Evolutionary conservation across 805 yeast species (phyloP), one percentile per base, ranked within the genome.

Genomic region (Cyberlindnera veronae): DNA sequence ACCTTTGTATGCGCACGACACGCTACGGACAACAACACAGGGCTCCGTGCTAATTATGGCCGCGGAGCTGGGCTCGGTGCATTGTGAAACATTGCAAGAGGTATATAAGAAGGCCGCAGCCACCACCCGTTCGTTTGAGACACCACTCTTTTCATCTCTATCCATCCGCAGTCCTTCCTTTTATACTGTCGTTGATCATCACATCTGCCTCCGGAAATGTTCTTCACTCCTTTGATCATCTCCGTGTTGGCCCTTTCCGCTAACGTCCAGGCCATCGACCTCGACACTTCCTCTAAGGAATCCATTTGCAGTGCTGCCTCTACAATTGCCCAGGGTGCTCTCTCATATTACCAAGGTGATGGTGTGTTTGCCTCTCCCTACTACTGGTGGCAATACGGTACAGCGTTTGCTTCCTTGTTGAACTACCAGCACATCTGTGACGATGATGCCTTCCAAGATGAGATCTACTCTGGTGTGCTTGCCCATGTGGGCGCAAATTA

Each of bases 321-420:
- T 0, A 57, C 77, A 24, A 63, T 83, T n/a, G 75, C 78, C 12
- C 59, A 67, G 13, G 90, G 89, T 50, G 66, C 79, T 47, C 62
- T 82, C 57, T 79, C 78, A 60, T 84, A 84, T 60, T 81, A 84
- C 54, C 76, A 74, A 45, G 88, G 89, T 15, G 43, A 47, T 21
- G 95, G 91, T 18, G 73, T 74, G 77, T 84, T 84, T 55, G 66
- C 74, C 11, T 57, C 71, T 46, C 89, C 89, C 2, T 19, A 22
- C 59, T 81, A 80, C 63, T 89, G 93, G 89, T 86, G 95, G 95
- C 81, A 84, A 61, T 88, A 90, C 29, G 95, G 95, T 53, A 91
- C 86, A 50, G 89, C 89, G 0, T 81, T 69, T 62, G 76, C 75
- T 12, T 66, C 71, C 2, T 60, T 85, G 66, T 58, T 91, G 28